Base-by-base conservation (phyloP, 2,329 filamentous ascomycete genomes). In the Phoma herbarum region DNA sequence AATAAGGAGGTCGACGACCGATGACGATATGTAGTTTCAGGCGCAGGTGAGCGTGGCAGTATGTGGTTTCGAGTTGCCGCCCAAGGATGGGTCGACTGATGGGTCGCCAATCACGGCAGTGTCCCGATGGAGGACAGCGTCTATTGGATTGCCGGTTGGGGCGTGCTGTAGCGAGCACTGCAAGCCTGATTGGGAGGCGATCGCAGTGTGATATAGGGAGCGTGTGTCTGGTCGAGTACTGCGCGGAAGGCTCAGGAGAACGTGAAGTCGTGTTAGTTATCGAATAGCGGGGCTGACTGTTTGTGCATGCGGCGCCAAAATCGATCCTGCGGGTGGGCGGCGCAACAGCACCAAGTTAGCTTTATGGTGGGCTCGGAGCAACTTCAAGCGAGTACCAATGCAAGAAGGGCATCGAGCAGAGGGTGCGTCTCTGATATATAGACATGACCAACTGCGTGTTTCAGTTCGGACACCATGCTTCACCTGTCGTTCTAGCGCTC, bases 91-190 rank as follows among this genome's bases (percentile, higher is more conserved):
- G 70, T 73, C 67, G 65, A 63, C 59, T 47, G 64, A 64, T 64
- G 68, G 66, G 59, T 72, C 72, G 68, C 75, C 74, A 77, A 77
- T 76, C 73, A 77, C 68, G 64, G 66, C 63, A 55, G 64, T 55
- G 64, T 62, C 66, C 62, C 59, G 63, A 74, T 67, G 65, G 64
- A 74, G 71, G 70, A 72, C 74, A 71, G 74, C 74, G 73, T 75
- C 68, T 77, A 77, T 76, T 75, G 74, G 71, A 65, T 74, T 74
- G 65, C 67, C 69, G 64, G 59, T 72, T 49, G 67, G 69, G 67
- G 62, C 68, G 68, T 64, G 63, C 52, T 59, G 60, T 28, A 54
- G 53, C 59, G 63, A 55, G 57, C 59, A 59, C 54, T 48, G 63
- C 66, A 60, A 59, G 61, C 66, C 66, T 67, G 69, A 71, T 68